Conservation (phyloP, 306 rosid species). For the Corylus americana region DNA sequence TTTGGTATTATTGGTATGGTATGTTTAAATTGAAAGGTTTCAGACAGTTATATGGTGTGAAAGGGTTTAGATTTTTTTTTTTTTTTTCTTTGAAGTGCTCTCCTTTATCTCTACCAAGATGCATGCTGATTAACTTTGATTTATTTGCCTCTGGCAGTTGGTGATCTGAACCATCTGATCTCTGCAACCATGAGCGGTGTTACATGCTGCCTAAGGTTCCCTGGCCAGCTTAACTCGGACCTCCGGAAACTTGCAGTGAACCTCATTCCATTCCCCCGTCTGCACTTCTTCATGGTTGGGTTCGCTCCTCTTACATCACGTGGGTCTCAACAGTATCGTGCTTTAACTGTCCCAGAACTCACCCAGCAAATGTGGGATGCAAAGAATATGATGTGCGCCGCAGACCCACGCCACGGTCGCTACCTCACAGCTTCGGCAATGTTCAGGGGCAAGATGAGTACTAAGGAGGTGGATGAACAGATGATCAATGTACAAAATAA, state of each 20-base stretch:
- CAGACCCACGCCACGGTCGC: constrained; percentile 1
- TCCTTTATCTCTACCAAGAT: background rate
- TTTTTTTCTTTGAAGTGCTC: background rate
- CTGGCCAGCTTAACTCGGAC: constrained; percentile 14
- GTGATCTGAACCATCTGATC: constrained; percentile 14
- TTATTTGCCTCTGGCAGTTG: constrained; percentile 9
- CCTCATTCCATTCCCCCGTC: constrained; percentile 8
- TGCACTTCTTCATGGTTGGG: constrained; percentile 14
- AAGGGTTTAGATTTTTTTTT: background rate
- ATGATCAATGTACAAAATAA: constrained; percentile 9
- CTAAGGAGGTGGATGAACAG: constrained; percentile 12
- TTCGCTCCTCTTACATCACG: constrained; percentile 16
- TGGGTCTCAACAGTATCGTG: constrained; percentile 13
- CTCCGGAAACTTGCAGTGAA: constrained; percentile 12
- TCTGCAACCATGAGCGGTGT: constrained; percentile 17
- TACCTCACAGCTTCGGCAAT: constrained; percentile 14
- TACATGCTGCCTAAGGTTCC: constrained; percentile 11
- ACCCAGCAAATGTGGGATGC: constrained; percentile 20
- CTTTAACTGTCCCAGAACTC: constrained; percentile 10
- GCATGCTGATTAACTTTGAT: background rate
- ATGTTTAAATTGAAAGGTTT: background rate
- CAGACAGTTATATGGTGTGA: background rate
- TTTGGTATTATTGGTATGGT: background rate
- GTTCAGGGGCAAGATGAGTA: constrained; percentile 17
- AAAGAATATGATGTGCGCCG: constrained; percentile 2